Evolutionary conservation across 1,284 basidiomycete genomes (phyloP).

Genomic region (Coniophora puteana): DNA sequence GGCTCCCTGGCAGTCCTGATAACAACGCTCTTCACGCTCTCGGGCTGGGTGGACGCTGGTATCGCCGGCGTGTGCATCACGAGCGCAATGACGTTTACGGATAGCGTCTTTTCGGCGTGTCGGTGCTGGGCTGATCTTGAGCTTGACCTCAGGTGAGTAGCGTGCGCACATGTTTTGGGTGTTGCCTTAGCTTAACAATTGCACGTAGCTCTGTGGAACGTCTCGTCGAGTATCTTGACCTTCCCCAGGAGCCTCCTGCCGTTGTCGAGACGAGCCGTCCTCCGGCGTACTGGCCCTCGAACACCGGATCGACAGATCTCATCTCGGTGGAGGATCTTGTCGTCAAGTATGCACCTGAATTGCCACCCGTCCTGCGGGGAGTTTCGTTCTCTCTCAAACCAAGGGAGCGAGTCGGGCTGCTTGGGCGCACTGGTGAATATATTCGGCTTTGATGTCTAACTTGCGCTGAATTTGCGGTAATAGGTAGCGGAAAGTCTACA

Average conservation of each 20-base stretch:
- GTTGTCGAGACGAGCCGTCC: slow-evolving; percentile 59
- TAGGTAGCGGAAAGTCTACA: slow-evolving; percentile 61
- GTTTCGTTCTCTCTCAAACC: slow-evolving; percentile 62
- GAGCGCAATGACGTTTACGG: slow-evolving; percentile 62
- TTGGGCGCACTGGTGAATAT: slow-evolving; percentile 61
- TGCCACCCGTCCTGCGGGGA: slow-evolving; percentile 75
- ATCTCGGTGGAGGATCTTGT: slow-evolving; percentile 65
- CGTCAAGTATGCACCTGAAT: slow-evolving; percentile 76
- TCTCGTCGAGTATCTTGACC: slow-evolving; percentile 77
- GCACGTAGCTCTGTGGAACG: slow-evolving; percentile 73
- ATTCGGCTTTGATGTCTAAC: background rate
- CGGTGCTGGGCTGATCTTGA: slow-evolving; percentile 54
- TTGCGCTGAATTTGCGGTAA: slow-evolving; percentile 10
- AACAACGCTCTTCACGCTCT: slow-evolving; percentile 74
- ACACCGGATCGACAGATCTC: slow-evolving; percentile 43
- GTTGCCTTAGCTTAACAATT: background rate
- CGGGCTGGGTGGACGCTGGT: slow-evolving; percentile 64
- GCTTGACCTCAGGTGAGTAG: slow-evolving; percentile 27
- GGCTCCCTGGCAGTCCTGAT: slow-evolving; percentile 61
- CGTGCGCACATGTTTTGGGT: background rate
- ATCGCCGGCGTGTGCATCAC: slow-evolving; percentile 85
- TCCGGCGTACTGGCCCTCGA: slow-evolving; percentile 82
- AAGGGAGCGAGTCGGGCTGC: slow-evolving; percentile 60
- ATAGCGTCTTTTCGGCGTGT: slow-evolving; percentile 66
- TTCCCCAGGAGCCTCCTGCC: slow-evolving; percentile 77